These are phyloP conservation scores for Claviceps quebecensis DNA, from an alignment of 2,329 filamentous ascomycete genomes.

Conservation along the genomic window DNA sequence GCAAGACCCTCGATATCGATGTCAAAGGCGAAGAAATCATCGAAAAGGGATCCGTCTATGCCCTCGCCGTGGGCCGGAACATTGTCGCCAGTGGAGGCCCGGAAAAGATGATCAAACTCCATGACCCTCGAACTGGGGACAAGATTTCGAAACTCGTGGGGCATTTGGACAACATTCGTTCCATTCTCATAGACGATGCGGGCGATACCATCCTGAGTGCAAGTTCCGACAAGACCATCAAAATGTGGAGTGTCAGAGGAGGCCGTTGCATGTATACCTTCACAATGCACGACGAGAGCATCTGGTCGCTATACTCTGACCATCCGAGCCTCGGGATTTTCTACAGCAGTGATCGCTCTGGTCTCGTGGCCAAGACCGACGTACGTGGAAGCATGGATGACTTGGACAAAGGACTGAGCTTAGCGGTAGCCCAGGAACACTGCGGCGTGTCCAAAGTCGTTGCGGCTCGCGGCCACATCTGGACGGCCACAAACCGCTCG, in stretches of 20 bases:
- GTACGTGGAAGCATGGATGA: slow-evolving; percentile 52
- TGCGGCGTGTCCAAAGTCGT: slow-evolving; percentile 60
- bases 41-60: slow-evolving; percentile 92
- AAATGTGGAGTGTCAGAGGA: slow-evolving; percentile 92
- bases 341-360: slow-evolving; percentile 87
- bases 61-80: slow-evolving; percentile 63
- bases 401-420: slow-evolving; percentile 75
- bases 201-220: slow-evolving; percentile 88
- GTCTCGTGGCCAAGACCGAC: slow-evolving; percentile 92
- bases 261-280: slow-evolving; percentile 95
- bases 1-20: slow-evolving; percentile 77
- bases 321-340: slow-evolving; percentile 77
- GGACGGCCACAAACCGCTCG: slow-evolving; percentile 80
- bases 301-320: slow-evolving; percentile 89
- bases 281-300: slow-evolving; percentile 97
- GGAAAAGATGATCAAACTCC: slow-evolving; percentile 82
- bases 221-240: slow-evolving; percentile 92
- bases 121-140: slow-evolving; percentile 81
- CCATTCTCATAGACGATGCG: slow-evolving; percentile 76
- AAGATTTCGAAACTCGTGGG: slow-evolving; percentile 92
- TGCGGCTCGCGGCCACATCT: slow-evolving; percentile 62
- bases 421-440: slow-evolving; percentile 87
- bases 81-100: slow-evolving; percentile 87
- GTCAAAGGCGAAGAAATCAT: slow-evolving; percentile 67
- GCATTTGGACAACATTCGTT: slow-evolving; percentile 86